Base-by-base conservation (phyloP, 2,329 filamentous ascomycete species). In the Ophiosphaerella korrae region DNA sequence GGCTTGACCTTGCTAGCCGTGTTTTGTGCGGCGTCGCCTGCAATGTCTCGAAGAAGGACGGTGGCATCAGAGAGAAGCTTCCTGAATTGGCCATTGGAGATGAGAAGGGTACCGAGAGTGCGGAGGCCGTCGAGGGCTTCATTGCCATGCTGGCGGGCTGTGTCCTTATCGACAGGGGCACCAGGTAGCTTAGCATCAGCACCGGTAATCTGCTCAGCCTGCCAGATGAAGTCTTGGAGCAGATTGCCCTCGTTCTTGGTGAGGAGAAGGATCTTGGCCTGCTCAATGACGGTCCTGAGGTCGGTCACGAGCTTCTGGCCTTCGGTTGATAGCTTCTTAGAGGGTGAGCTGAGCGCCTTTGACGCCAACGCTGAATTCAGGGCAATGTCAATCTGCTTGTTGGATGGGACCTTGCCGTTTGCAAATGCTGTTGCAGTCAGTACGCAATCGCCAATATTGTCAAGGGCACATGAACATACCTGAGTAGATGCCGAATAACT, bases 191-290 rank as follows among this genome's bases (percentile, higher is more conserved):
- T 73, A 23, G 90, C 81, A 44, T 82, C 80, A 64, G 81, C 86
- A 50, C 84, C 77, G 45, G 86, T 84, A 55, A 94, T 86, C 40
- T 89, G 83, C 69, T 91, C 86, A 0, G 92, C 92, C 71, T 96
- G 89, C 88, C 90, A 99, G 75, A 97, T 90, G 75, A 99, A 97
- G 67, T 99, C 92, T 71, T 99, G 94, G 16, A 99, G 79, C 50
- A 97, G 78, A 67, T 99, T 92, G 70, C 92, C 94, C 52, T 96
- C 84, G 71, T 99, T 99, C 83, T 97, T 99, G 77, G 88, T 89
- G 23, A 99, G 80, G 7, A 97, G 78, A 11, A 99, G 82, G 50
- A 86, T 77, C 80, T 97, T 95, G 51, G 93, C 88, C 72, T 94
- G 84, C 66, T 88, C 84, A 39, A 99, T 86, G 44, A 96, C 90